These are phyloP conservation scores for Oidium heveae DNA, from an alignment of 2,329 filamentous ascomycete genomes.

Conservation along the genomic window DNA sequence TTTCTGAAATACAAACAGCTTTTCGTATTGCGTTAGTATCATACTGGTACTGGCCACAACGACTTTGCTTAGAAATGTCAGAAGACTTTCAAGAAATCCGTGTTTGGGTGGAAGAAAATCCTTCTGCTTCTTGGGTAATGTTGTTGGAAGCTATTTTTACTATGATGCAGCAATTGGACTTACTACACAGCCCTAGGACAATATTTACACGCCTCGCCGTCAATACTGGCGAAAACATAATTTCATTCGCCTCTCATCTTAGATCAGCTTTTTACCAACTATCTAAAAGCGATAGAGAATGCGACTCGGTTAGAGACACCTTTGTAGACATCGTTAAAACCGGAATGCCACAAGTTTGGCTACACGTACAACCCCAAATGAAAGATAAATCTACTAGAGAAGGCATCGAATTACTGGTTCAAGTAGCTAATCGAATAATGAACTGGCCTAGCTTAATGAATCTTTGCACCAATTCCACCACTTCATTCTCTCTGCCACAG, in stretches of 20 bases:
- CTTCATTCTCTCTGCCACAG: no score
- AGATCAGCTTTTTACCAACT: no score
- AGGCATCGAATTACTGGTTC: not conserved
- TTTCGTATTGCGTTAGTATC: not conserved
- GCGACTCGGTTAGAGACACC: no score
- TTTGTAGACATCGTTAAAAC: not conserved
- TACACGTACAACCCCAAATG: not conserved
- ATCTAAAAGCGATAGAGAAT: no score
- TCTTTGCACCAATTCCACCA: no score
- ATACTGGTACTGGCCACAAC: not conserved
- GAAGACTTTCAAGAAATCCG: not conserved
- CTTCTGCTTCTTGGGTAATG: not conserved
- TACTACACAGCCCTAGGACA: not conserved
- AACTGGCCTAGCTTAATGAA: no score
- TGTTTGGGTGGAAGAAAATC: not conserved
- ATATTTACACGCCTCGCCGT: not conserved
- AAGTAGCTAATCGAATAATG: no score
- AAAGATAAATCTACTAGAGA: not conserved
- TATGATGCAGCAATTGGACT: not conserved
- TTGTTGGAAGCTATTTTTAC: not conserved
- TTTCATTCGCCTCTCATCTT: no score
- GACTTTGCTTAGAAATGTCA: not conserved
- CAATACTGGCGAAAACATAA: no score
- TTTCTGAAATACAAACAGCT: not conserved
- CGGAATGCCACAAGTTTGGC: not conserved